These are phyloP conservation scores for Rhodotorula paludigena DNA, from an alignment of 768 basidiomycete species.

Conservation along the genomic window DNA sequence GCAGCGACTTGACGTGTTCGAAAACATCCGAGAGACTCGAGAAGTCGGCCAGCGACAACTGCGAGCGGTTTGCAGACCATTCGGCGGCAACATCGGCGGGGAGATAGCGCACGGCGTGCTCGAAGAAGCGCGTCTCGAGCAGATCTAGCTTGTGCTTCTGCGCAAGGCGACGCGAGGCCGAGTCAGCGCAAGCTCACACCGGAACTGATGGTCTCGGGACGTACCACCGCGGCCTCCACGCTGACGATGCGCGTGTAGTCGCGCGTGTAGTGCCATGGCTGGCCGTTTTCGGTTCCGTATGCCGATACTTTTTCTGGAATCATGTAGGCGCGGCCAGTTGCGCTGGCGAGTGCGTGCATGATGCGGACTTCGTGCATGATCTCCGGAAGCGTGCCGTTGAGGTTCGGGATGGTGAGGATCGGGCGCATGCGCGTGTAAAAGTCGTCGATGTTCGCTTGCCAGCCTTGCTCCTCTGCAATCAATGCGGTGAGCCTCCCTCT, in stretches of 20 bases:
- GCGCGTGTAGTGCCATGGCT: neutral
- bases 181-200: neutral
- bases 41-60: neutral
- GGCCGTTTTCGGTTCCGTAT: neutral
- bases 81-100: neutral
- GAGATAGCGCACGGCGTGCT: neutral
- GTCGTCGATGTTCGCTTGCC: constrained; percentile 2
- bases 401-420: neutral
- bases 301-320: neutral
- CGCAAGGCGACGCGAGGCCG: neutral
- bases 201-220: neutral
- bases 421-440: constrained; percentile 2
- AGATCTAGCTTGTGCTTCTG: neutral
- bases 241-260: neutral
- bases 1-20: neutral
- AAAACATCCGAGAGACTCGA: too few relatives aligned
- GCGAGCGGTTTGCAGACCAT: too few relatives aligned
- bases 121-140: constrained; percentile 3
- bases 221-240: neutral
- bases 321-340: neutral
- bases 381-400: neutral
- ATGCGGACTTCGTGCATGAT: neutral
- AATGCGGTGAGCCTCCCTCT: too few relatives aligned
- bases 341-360: neutral
- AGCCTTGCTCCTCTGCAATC: constrained; percentile 1